A percentile compares a stretch with the other conserved stretches of the same genome.
Conservation (phyloP, 2,329 filamentous ascomycete species). For the Fusarium nodosum region DNA sequence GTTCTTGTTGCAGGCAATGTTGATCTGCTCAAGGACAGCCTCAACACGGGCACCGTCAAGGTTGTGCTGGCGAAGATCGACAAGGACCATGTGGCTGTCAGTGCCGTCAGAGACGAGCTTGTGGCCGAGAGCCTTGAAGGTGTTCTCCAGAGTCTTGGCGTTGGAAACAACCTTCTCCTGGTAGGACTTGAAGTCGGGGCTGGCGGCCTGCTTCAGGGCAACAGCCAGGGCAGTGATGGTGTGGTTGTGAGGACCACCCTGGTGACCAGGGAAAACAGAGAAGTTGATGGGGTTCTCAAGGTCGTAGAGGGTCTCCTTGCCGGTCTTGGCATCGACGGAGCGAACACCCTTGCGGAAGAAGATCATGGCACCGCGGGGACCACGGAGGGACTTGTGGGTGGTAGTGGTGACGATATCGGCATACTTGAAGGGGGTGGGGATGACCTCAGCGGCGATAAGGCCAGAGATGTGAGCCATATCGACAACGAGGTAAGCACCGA, state of each 20-base stretch:
- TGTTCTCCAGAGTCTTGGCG: conserved; percentile 88
- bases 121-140: conserved; percentile 89
- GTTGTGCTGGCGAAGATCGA: conserved; percentile 88
- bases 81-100: conserved; percentile 96
- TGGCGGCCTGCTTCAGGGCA: conserved; percentile 92
- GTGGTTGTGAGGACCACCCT: conserved; percentile 99
- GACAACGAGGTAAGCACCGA: conserved; percentile 93
- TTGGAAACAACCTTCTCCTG: conserved; percentile 94
- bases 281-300: conserved; percentile 98
- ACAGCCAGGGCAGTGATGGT: conserved; percentile 98
- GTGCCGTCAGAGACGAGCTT: conserved; percentile 96
- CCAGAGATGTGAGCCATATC: conserved; percentile 99
- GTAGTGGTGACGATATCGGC: conserved; percentile 98
- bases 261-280: conserved; percentile 98
- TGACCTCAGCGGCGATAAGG: conserved; percentile 91
- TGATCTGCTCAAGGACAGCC: conserved; percentile 95
- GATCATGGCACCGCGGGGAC: conserved; percentile 98
- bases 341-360: conserved; percentile 99
- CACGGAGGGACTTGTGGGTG: conserved; percentile 98
- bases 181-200: conserved; percentile 92
- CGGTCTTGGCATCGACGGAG: conserved; percentile 88
- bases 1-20: conserved; percentile 99
- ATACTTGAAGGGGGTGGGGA: conserved; percentile 91
- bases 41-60: conserved; percentile 97
- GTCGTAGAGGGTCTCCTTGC: conserved; percentile 91